Percentiles rank a stretch among this genome's conserved stretches.
phyloP scores from a whole-genome alignment of 495 filamentous ascomycete genomes.

The Tuber indicum region DNA sequence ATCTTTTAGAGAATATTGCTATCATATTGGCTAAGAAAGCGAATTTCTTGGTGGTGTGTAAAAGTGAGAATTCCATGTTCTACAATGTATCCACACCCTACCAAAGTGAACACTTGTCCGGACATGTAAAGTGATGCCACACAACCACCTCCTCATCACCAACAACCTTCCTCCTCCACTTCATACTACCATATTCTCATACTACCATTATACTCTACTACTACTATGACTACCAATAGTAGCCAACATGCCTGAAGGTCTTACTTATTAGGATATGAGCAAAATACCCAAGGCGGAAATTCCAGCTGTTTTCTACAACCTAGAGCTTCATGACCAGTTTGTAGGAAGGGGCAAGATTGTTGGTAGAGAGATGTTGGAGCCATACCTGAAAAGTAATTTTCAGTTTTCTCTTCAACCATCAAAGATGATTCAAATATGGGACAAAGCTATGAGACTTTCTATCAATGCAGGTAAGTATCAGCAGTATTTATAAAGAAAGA shows the following conservation, averaged over 20 bases:
- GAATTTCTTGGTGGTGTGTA: too few relatives aligned
- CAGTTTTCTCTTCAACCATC: slow-evolving; percentile 1
- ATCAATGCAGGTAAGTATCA: not conserved
- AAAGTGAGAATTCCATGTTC: too few relatives aligned
- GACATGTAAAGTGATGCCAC: too few relatives aligned
- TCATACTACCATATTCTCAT: too few relatives aligned
- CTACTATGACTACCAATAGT: too few relatives aligned
- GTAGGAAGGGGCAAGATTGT: not conserved
- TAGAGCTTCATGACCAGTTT: not conserved
- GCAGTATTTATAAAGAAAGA: not conserved
- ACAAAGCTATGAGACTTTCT: not conserved
- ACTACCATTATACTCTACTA: too few relatives aligned
- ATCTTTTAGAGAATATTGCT: too few relatives aligned
- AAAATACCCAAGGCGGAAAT: slow-evolving; percentile 1
- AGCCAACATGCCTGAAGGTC: slow-evolving; percentile 4
- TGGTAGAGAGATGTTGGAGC: not conserved
- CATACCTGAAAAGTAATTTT: not conserved
- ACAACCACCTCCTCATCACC: too few relatives aligned
- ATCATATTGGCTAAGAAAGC: too few relatives aligned
- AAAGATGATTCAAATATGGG: not conserved
- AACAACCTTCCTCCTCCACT: too few relatives aligned
- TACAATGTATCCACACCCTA: too few relatives aligned
- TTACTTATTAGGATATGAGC: slow-evolving; percentile 9
- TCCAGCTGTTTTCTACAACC: slow-evolving; percentile 3
- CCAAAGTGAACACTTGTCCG: too few relatives aligned